Evolutionary conservation across 805 yeast genomes (phyloP), one percentile per base, ranked within the genome.

Genomic region (Metschnikowia borealis): DNA sequence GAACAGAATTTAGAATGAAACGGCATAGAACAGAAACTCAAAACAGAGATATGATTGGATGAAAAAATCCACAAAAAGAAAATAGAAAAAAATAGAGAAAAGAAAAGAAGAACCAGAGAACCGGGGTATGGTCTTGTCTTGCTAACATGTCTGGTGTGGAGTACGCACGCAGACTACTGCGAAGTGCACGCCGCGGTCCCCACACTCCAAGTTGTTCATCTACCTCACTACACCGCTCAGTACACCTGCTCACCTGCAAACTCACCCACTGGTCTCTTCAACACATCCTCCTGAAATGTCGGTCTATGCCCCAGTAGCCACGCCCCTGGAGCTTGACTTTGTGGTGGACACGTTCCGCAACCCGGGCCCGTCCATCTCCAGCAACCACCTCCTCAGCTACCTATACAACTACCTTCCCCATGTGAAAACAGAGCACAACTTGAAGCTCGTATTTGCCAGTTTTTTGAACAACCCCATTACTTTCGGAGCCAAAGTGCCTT

Each of bases 401-500:
- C 48, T 80, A 20, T 79, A 74, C 47, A 75, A 79, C 57, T 80
- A 80, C 56, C 61, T 78, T 47, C 84, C 84, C 1, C 74, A 62
- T 43, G 64, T 80, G 46, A 79, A 78, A 57, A 69, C 71, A 46
- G 75, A 71, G 54, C 68, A 68, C 49, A 80, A 80, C 59, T 63
- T 80, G 38, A 64, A 69, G 44, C 54, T 80, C 1, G 61, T 80
- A 17, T 63, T 81, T 13, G 66, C 73, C 32, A 67, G 72, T 40
- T 75, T 80, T 51, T 53, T 80, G 51, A 69, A 70, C 51, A 75
- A 73, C 44, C 79, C 80, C 0, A 51, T 62, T 1, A 63, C 74
- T 62, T 61, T 49, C 23, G 65, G 62, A 2, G 11, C 40, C 1
- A 20, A 44, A 2, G 47, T 49, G 2, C 62, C 65, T 2, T 44